Conservation (phyloP, 345 rosid genomes). For the Heritiera fomes region DNA sequence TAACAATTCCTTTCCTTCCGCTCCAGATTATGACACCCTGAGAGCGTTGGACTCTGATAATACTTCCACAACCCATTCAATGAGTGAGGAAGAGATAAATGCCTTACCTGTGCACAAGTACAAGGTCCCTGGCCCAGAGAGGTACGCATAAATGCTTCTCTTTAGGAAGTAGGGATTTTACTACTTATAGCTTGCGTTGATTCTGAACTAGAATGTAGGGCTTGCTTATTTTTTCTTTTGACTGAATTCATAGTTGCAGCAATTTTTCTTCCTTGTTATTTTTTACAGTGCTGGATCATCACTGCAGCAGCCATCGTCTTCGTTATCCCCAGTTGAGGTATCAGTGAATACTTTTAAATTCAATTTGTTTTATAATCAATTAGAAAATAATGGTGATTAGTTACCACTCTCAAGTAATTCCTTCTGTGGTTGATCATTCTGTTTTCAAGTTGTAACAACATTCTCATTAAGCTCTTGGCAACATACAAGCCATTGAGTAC, state of each 20-base stretch:
- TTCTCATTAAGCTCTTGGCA: not conserved
- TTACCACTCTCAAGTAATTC: not conserved
- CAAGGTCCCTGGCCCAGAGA: conserved; percentile 47
- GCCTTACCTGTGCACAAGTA: conserved; percentile 69
- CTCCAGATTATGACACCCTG: conserved; percentile 68
- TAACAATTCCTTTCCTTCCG: not conserved
- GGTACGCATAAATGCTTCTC: conserved; percentile 33
- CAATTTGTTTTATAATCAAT: not conserved
- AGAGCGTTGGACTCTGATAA: conserved; percentile 68
- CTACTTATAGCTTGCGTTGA: not conserved
- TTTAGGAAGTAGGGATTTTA: not conserved
- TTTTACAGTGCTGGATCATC: conserved; percentile 40
- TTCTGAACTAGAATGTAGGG: not conserved
- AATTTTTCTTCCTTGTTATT: not conserved
- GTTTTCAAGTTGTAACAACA: not conserved
- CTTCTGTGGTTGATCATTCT: conserved; percentile 2
- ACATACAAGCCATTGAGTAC: not conserved
- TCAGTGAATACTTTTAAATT: not conserved
- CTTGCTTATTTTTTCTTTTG: not conserved
- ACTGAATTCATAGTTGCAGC: not conserved
- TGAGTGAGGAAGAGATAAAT: conserved; percentile 83
- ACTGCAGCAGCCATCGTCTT: conserved; percentile 44
- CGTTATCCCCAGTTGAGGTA: conserved; percentile 56
- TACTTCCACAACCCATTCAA: conserved; percentile 45
- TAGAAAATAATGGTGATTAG: conserved; percentile 1